Base-by-base conservation (phyloP, 352 stramenopile species). In the Globisporangium canariense region DNA sequence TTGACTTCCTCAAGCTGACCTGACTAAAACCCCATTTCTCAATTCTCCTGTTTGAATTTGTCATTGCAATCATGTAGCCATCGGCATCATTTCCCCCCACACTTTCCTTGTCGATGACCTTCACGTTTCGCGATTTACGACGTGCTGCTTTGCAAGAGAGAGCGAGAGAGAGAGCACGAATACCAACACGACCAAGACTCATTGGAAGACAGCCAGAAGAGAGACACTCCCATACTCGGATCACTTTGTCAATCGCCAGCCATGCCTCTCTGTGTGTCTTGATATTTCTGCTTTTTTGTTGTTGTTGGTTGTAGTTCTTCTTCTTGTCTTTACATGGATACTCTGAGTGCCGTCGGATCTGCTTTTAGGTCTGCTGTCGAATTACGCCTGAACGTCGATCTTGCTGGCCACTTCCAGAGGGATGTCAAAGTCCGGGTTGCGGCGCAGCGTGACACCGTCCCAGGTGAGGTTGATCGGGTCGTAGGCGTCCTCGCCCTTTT, bases 381-480 rank as follows among this genome's bases (percentile, higher is more conserved):
- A 22, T 52, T 59, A 62, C 1, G 38, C 45, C 25, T 64, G 34
- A 10, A 38, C 47, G 56, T 63, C 56, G 68, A 71, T 58, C 76
- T 88, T 90, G 40, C 86, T 58, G 14, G 83, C 86, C 62, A 91
- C 68, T 56, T 93, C 81, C 45, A 92, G 59, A 14, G 83, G 82
- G 46, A 93, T 78, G 66, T 93, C 81, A 58, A 95, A 95, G 68
- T 83, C 79, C 63, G 87, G 87, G 75, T 95, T 95, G 64, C 87
- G 83, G 45, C 87, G 87, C 25, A 88, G 28, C 43, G 76, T 89
- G 66, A 80, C 80, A 70, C 87, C 87, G 69, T 95, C 87, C 87
- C 87, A 95, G 56, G 81, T 88, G 56, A 95, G 69, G 72, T 95
- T 95, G 50, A 95, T 78, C 53, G 84, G 78, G 30, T 90, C 78